Percentiles rank a stretch among this genome's conserved stretches.
Conservation (phyloP, 2,329 filamentous ascomycete genomes). For the Pseudogymnoascus sp. region DNA sequence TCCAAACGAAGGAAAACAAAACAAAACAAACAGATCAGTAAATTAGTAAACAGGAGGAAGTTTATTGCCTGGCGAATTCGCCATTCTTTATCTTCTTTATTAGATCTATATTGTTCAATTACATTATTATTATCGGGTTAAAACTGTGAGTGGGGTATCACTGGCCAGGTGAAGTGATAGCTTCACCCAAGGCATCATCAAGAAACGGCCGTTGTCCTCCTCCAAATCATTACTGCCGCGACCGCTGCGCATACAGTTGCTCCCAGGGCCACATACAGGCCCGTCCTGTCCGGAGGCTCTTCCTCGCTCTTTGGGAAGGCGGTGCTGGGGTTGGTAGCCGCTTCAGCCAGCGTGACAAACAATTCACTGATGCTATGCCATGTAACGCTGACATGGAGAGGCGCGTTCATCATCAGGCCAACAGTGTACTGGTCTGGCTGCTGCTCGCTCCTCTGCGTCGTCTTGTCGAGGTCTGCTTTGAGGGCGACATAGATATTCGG, state of each 20-base stretch:
- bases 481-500: conserved; percentile 87
- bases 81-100: conserved; percentile 3
- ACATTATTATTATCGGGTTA: conserved; percentile 7
- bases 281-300: conserved; percentile 73
- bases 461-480: conserved; percentile 93
- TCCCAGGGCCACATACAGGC: conserved; percentile 76
- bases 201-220: conserved; percentile 29
- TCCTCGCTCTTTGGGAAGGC: conserved; percentile 88
- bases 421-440: conserved; percentile 91
- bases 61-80: not conserved
- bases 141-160: conserved; percentile 7
- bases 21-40: not conserved
- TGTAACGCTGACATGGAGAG: conserved; percentile 87
- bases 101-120: conserved; percentile 1
- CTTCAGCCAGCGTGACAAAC: conserved; percentile 85
- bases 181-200: conserved; percentile 16
- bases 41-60: not conserved
- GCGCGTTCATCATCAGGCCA: conserved; percentile 77
- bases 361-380: conserved; percentile 93
- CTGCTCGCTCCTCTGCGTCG: conserved; percentile 83
- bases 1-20: not conserved
- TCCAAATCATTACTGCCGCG: conserved; percentile 60
- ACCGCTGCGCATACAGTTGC: conserved; percentile 59
- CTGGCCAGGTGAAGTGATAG: not conserved
- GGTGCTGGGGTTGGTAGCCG: conserved; percentile 79